These are phyloP conservation scores for Dictyostelium discoideum DNA, from an alignment of 78 protist genomes.

Conservation along the genomic window dicty_2.7 NC_007088.5:1182001-1182500, in stretches of 20 bases:
- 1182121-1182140: constrained; percentile 63
- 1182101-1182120: constrained; percentile 88
- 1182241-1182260: neutral
- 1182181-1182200: neutral
- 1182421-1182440: constrained; percentile 82
- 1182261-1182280: constrained; percentile 8
- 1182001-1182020: constrained; percentile 10
- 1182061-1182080: constrained; percentile 73
- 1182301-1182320: constrained; percentile 44
- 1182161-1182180: constrained; percentile 49
- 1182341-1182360: constrained; percentile 62
- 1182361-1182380: constrained; percentile 11
- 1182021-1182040: constrained; percentile 53
- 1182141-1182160: constrained; percentile 56
- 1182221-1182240: constrained; percentile 76
- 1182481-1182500: constrained; percentile 75
- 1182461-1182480: constrained; percentile 84
- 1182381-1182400: constrained; percentile 41
- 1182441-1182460: constrained; percentile 81
- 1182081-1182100: constrained; percentile 54
- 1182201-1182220: constrained; percentile 49
- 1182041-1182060: constrained; percentile 66
- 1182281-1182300: constrained; percentile 17
- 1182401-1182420: constrained; percentile 71
- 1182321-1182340: constrained; percentile 22